A percentile compares a stretch with the other conserved stretches of the same genome.
Evolutionary conservation across 345 rosid genomes (phyloP).

Genomic region (Arabis hirsuta): DNA sequence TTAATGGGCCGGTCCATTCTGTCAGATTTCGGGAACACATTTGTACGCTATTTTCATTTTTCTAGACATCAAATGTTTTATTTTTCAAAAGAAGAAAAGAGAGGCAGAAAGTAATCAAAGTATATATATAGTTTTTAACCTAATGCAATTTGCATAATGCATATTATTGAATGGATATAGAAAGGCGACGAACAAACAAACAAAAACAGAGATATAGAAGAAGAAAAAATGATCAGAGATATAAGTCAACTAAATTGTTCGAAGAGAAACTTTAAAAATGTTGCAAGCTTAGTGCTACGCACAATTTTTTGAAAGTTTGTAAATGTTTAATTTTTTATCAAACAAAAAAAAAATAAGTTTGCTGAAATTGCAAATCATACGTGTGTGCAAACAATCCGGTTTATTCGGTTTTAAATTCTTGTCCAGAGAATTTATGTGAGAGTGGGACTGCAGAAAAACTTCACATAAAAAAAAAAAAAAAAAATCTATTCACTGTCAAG

Average conservation of each 20-base stretch:
- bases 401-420: not conserved
- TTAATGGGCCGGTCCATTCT: constrained; percentile 1
- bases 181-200: no score
- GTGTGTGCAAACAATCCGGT: not conserved
- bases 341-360: no score
- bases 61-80: not conserved
- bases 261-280: not conserved
- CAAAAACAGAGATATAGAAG: not conserved
- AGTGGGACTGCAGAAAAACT: not conserved
- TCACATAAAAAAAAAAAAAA: not conserved
- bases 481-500: not conserved
- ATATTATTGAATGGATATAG: not conserved
- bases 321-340: no score
- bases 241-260: constrained; percentile 20
- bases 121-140: not conserved
- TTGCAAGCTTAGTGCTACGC: constrained; percentile 36
- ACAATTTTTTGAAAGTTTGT: not conserved
- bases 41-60: constrained; percentile 1
- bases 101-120: not conserved
- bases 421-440: not conserved
- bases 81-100: not conserved
- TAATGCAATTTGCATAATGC: not conserved
- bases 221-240: not conserved
- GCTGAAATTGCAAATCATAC: no score
- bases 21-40: not conserved